phyloP scores from a whole-genome alignment of 352 stramenopile species.

The Thalassiosira delicatula region DNA sequence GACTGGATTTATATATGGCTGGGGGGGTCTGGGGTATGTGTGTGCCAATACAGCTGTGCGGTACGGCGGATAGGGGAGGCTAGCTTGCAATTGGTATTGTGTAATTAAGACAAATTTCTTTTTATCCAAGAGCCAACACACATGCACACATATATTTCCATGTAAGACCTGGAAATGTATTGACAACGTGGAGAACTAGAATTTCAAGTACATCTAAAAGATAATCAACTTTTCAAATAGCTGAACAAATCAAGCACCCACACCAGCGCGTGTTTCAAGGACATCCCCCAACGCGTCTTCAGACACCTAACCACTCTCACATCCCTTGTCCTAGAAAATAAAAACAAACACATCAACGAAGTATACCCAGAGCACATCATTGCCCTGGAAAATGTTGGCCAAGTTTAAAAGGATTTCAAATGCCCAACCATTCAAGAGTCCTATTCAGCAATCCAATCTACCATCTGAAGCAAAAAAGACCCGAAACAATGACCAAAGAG shows the following conservation, averaged over 20 bases:
- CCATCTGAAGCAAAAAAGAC: background rate
- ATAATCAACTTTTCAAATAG: conserved; percentile 48
- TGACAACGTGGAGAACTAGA: too few species aligned
- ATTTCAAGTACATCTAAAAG: too few species aligned
- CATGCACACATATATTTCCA: too few species aligned
- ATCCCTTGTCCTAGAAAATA: conserved; percentile 4
- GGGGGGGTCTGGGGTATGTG: too few species aligned
- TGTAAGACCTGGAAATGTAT: too few species aligned
- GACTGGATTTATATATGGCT: too few species aligned
- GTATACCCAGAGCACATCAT: conserved; percentile 12
- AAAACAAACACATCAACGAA: conserved; percentile 8
- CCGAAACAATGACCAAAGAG: too few species aligned
- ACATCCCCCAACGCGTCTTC: conserved; percentile 14
- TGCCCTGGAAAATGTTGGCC: background rate
- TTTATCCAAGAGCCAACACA: too few species aligned
- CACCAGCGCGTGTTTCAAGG: conserved; percentile 25
- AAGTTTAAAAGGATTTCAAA: background rate
- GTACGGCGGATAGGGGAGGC: too few species aligned
- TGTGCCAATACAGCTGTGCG: too few species aligned
- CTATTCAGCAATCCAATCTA: background rate
- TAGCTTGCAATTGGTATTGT: too few species aligned
- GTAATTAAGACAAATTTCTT: too few species aligned
- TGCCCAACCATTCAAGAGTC: background rate
- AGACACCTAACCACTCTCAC: background rate
- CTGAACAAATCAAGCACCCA: conserved; percentile 43